Conservation (phyloP, 169 alveolate species). For the Plasmodium knowlesi region DNA sequence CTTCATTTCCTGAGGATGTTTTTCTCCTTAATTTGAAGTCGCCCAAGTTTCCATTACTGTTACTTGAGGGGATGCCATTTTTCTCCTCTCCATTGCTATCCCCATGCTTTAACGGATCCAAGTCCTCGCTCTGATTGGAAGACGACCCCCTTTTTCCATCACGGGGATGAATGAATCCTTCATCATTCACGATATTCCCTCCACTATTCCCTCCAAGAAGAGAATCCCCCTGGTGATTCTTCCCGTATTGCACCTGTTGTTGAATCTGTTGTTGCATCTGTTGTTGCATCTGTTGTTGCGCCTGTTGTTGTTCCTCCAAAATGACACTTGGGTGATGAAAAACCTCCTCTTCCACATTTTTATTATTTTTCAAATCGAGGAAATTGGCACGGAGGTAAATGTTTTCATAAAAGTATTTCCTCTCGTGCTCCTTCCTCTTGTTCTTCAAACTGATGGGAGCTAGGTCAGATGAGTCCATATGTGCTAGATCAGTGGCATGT, state of each 20-base stretch:
- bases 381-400: slow-evolving; percentile 55
- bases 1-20: background rate
- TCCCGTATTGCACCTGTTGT: too few relatives aligned
- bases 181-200: background rate
- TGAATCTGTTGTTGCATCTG: too few relatives aligned
- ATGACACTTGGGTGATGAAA: background rate
- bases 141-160: background rate
- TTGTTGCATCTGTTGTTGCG: too few relatives aligned
- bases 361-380: slow-evolving; percentile 32
- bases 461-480: slow-evolving; percentile 66
- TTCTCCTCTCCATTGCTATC: background rate
- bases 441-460: slow-evolving; percentile 71
- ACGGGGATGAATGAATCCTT: background rate
- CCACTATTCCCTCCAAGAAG: background rate
- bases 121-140: background rate
- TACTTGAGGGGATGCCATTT: background rate
- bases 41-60: background rate
- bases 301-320: background rate
- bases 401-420: slow-evolving; percentile 63
- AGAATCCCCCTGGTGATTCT: background rate
- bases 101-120: background rate
- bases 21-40: background rate
- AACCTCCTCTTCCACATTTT: slow-evolving; percentile 1
- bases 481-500: slow-evolving; percentile 18
- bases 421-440: slow-evolving; percentile 71